Conservation (phyloP, 2,329 filamentous ascomycete species). For the Colletotrichum melonis region DNA sequence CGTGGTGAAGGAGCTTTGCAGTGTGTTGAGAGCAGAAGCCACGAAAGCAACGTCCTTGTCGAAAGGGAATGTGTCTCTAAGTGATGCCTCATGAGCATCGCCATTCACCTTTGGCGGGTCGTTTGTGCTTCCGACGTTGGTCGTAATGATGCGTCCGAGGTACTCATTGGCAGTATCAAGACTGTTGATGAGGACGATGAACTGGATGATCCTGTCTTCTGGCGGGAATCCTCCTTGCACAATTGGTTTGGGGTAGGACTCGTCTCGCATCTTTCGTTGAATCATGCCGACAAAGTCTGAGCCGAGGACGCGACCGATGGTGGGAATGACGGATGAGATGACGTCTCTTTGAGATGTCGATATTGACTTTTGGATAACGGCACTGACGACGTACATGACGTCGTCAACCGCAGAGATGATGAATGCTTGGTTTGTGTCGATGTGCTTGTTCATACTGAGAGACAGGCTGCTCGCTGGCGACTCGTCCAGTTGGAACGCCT, state of each 20-base stretch:
- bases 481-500: slow-evolving; percentile 97
- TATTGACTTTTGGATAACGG: slow-evolving; percentile 86
- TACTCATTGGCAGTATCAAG: slow-evolving; percentile 94
- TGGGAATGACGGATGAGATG: slow-evolving; percentile 81
- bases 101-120: slow-evolving; percentile 46
- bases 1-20: slow-evolving; percentile 77
- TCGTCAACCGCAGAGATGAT: slow-evolving; percentile 97
- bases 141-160: slow-evolving; percentile 83
- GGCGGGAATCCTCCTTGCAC: slow-evolving; percentile 86
- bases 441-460: slow-evolving; percentile 76
- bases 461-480: slow-evolving; percentile 78
- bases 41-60: slow-evolving; percentile 80
- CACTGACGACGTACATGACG: slow-evolving; percentile 99
- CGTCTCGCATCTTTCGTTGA: slow-evolving; percentile 96
- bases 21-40: slow-evolving; percentile 71
- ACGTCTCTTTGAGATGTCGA: slow-evolving; percentile 87
- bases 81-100: slow-evolving; percentile 51
- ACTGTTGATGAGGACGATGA: slow-evolving; percentile 95
- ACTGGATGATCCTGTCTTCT: slow-evolving; percentile 88
- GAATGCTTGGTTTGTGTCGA: slow-evolving; percentile 84
- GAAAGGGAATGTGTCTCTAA: slow-evolving; percentile 82
- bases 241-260: slow-evolving; percentile 85
- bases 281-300: slow-evolving; percentile 97
- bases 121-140: slow-evolving; percentile 65
- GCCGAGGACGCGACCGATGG: slow-evolving; percentile 82